phyloP scores from a whole-genome alignment of 2,329 filamentous ascomycete species.

The Rosellinia necatrix region DNA sequence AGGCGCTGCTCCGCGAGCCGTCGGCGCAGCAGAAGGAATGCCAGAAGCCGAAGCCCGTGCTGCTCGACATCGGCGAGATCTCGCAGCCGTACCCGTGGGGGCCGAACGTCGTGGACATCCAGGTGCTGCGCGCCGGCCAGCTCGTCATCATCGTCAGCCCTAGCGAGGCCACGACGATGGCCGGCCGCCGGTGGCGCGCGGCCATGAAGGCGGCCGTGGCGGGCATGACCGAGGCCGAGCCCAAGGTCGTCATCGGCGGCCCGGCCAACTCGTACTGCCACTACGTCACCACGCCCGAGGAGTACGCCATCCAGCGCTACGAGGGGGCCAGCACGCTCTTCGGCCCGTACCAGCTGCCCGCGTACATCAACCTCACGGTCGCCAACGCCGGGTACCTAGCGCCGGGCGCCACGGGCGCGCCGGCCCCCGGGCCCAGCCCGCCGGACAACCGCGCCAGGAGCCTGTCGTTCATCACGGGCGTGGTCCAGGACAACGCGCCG shows the following conservation, averaged over 20 bases:
- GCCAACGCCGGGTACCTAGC: conserved; percentile 70
- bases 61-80: conserved; percentile 84
- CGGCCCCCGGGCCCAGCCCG: conserved; percentile 64
- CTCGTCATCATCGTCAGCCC: conserved; percentile 84
- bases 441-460: conserved; percentile 80
- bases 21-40: conserved; percentile 71
- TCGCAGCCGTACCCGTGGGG: conserved; percentile 79
- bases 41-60: conserved; percentile 79
- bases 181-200: conserved; percentile 81
- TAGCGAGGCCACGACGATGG: conserved; percentile 90
- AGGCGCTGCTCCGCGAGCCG: conserved; percentile 71
- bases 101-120: conserved; percentile 87
- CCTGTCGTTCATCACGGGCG: conserved; percentile 78
- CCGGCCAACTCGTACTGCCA: conserved; percentile 89
- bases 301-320: conserved; percentile 85
- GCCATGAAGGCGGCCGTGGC: conserved; percentile 61
- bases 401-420: conserved; percentile 48
- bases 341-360: conserved; percentile 79
- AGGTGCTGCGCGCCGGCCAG: conserved; percentile 81
- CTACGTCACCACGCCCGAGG: conserved; percentile 78
- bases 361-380: conserved; percentile 87
- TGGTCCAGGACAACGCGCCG: conserved; percentile 73
- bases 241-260: conserved; percentile 79
- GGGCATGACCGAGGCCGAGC: conserved; percentile 52
- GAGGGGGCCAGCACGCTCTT: conserved; percentile 94